These are phyloP conservation scores for Melanomma pulvis-pyrius DNA, from an alignment of 495 filamentous ascomycete genomes.

Conservation along the genomic window DNA sequence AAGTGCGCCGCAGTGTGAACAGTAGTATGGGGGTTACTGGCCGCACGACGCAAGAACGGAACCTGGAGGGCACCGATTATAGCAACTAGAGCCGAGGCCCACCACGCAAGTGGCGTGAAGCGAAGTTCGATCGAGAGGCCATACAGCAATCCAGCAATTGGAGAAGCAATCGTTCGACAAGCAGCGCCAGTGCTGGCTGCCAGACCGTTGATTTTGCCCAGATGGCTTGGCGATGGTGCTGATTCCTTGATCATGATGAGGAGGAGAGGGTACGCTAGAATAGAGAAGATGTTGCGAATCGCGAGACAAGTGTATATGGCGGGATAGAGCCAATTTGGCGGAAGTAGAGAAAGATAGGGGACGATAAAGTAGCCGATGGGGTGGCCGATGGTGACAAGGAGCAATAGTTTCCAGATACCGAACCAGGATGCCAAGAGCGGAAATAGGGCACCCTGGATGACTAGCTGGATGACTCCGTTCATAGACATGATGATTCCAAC, in stretches of 20 bases:
- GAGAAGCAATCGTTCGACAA: constrained; percentile 74
- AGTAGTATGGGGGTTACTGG: constrained; percentile 4
- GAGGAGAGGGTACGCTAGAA: constrained; percentile 75
- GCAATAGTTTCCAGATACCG: constrained; percentile 74
- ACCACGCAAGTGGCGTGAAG: constrained; percentile 79
- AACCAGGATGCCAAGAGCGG: constrained; percentile 68
- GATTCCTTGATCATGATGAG: constrained; percentile 85
- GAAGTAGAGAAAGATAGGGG: constrained; percentile 67
- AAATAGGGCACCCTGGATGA: constrained; percentile 77
- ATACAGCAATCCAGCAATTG: constrained; percentile 75
- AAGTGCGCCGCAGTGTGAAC: constrained; percentile 11
- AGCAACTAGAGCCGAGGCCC: constrained; percentile 71
- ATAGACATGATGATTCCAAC: constrained; percentile 79
- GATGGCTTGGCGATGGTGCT: constrained; percentile 63
- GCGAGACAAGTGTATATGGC: constrained; percentile 74
- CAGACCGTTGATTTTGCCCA: constrained; percentile 81
- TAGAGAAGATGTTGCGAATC: constrained; percentile 74
- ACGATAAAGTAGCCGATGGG: constrained; percentile 77
- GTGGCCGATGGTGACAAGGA: constrained; percentile 73
- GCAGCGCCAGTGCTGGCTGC: constrained; percentile 78
- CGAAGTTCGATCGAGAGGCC: constrained; percentile 65
- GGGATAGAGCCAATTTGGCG: constrained; percentile 58
- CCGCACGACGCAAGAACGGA: constrained; percentile 61
- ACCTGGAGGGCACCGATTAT: constrained; percentile 69
- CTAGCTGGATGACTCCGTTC: constrained; percentile 76